Conservation (phyloP, 768 basidiomycete species). For the Imleria badia region DNA sequence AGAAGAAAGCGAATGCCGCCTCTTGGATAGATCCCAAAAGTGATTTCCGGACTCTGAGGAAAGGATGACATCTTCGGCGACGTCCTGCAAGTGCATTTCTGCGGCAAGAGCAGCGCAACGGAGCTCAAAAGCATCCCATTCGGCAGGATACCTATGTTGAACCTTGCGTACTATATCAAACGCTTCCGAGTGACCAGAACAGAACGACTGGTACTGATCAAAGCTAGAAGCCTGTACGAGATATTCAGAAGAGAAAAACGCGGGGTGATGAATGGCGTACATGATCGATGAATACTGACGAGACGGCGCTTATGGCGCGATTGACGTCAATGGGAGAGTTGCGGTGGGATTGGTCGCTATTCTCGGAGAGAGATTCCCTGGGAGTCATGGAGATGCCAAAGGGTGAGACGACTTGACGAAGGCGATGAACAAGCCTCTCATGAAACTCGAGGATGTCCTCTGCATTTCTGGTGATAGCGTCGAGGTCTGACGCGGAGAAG, state of each 20-base stretch:
- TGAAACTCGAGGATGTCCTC: constrained; percentile 67
- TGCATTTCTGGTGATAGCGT: constrained; percentile 63
- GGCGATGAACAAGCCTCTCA: constrained; percentile 59
- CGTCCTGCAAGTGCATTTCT: constrained; percentile 29
- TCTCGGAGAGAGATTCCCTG: constrained; percentile 17
- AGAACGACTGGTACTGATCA: constrained; percentile 80
- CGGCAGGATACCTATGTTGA: constrained; percentile 58
- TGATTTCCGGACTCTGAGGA: constrained; percentile 6
- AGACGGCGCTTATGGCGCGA: constrained; percentile 37
- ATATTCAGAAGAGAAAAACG: not conserved
- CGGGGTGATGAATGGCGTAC: constrained; percentile 33
- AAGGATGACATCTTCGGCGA: constrained; percentile 3
- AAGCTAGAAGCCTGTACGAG: constrained; percentile 65
- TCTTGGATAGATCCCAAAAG: constrained; percentile 36
- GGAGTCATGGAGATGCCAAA: constrained; percentile 48
- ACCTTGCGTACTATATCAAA: constrained; percentile 69
- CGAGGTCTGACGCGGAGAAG: constrained; percentile 58
- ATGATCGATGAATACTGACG: constrained; percentile 58
- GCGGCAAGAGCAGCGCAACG: constrained; percentile 61
- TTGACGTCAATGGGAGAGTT: constrained; percentile 42
- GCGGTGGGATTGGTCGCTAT: not conserved
- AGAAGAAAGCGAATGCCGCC: constrained; percentile 49
- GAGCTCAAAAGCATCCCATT: constrained; percentile 86
- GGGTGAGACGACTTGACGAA: constrained; percentile 48
- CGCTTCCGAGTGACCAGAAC: constrained; percentile 83